Conservation (phyloP, 139 green algal genomes). For the Zygnema circumcarinatum region DNA sequence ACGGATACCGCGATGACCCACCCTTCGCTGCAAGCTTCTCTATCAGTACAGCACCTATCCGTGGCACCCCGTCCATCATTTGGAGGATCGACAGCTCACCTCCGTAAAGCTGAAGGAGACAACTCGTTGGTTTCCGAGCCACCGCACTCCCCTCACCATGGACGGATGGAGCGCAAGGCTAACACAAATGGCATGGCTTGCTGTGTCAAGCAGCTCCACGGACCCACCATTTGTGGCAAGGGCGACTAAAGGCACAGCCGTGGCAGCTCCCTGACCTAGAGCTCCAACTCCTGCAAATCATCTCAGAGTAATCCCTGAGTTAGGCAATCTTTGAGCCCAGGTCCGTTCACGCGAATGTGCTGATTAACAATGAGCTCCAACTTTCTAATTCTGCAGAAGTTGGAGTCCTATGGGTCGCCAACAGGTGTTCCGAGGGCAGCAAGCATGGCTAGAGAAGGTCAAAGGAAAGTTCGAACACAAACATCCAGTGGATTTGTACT, state of each 20-base stretch:
- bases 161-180: constrained; percentile 37
- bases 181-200: not conserved
- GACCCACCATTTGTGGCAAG: constrained; percentile 40
- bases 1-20: too few species aligned
- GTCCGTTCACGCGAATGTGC: not conserved
- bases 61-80: too few species aligned
- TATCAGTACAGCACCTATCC: too few species aligned
- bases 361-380: constrained; percentile 2
- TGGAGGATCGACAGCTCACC: too few species aligned
- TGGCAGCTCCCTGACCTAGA: constrained; percentile 1
- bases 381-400: not conserved
- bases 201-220: constrained; percentile 49
- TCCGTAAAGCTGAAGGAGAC: constrained; percentile 58
- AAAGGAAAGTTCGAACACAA: too few species aligned
- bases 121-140: constrained; percentile 55
- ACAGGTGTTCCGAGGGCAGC: too few species aligned
- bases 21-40: too few species aligned
- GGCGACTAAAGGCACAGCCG: constrained; percentile 51
- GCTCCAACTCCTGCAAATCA: not conserved
- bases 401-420: too few species aligned
- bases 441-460: too few species aligned
- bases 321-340: not conserved
- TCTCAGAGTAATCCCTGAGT: not conserved
- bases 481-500: too few species aligned
- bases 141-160: constrained; percentile 49